Evolutionary conservation across 176 grass and related monocot species (phyloP).

Genomic region (Rhynchospora tenuis): DNA sequence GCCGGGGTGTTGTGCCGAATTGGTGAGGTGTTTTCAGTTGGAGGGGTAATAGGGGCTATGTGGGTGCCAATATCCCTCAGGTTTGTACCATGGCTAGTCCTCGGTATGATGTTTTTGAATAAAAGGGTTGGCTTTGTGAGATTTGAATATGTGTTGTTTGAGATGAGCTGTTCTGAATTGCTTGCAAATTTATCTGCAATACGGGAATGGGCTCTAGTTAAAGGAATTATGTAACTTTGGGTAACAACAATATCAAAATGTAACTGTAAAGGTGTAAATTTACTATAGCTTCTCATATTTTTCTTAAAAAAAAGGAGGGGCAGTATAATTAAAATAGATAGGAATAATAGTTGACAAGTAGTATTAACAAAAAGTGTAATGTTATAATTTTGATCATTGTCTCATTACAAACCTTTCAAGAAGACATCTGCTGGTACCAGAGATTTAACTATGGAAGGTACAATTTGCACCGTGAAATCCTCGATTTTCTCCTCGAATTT

Average conservation of each 20-base stretch:
- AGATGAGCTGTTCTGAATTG: slow-evolving; percentile 29
- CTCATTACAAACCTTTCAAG: slow-evolving; percentile 59
- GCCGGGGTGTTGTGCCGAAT: slow-evolving; percentile 82
- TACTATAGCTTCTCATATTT: background rate
- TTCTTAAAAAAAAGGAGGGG: background rate
- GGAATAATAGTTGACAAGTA: background rate
- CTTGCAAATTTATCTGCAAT: slow-evolving; percentile 89
- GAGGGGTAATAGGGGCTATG: slow-evolving; percentile 68
- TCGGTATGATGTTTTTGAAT: slow-evolving; percentile 48
- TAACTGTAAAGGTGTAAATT: background rate
- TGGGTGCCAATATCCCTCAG: slow-evolving; percentile 33
- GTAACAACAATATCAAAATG: background rate
- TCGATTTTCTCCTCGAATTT: slow-evolving; percentile 24
- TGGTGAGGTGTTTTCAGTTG: slow-evolving; percentile 69
- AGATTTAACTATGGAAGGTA: slow-evolving; percentile 26
- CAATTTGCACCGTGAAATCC: slow-evolving; percentile 18
- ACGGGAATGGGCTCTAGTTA: background rate
- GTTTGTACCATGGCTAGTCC: slow-evolving; percentile 19
- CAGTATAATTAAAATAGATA: background rate
- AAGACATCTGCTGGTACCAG: slow-evolving; percentile 42
- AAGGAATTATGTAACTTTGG: background rate
- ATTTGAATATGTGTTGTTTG: slow-evolving; percentile 32
- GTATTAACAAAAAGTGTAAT: background rate
- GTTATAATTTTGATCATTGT: background rate
- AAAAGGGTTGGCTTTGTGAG: slow-evolving; percentile 62